Base-by-base conservation (phyloP, 2,329 filamentous ascomycete species). In the Colletotrichum nymphaeae region DNA sequence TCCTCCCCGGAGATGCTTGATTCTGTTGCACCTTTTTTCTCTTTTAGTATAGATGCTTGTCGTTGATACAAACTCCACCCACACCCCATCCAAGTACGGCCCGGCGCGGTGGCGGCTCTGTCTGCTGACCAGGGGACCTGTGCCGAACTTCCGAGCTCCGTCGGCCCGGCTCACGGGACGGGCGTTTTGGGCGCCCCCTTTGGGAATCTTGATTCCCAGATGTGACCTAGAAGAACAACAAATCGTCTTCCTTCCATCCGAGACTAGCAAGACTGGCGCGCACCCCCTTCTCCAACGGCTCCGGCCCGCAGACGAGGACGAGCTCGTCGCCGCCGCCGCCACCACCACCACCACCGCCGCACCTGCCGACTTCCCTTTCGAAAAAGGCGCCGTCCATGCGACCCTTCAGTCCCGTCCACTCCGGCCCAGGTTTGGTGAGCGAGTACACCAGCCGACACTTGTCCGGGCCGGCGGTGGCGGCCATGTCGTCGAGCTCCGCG, bases 251-350 rank as follows among this genome's bases (percentile, higher is more conserved):
- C 9, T 81, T 85, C 93, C 94, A 97, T 0, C 94, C 94, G 80
- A 92, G 84, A 14, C 85, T 87, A 16, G 72, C 73, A 30, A 88
- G 81, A 30, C 89, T 88, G 58, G 84, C 80, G 75, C 88, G 88
- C 4, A 90, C 91, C 70, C 87, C 90, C 78, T 91, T 92, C 83
- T 97, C 94, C 85, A 98, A 85, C 3, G 92, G 84, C 76, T 88
- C 90, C 0, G 95, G 95, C 2, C 95, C 95, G 83, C 95, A 98
- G 19, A 97, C 87, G 71, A 98, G 82, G 16, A 94, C 91, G 86
- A 98, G 80, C 14, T 88, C 87, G 73, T 89, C 87, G 0, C 84
- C 85, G 75, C 65, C n/a, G n/a, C n/a, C n/a, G n/a, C n/a, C n/a
- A n/a, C n/a, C n/a, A n/a, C n/a, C n/a, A n/a, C n/a, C 75, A 12